phyloP scores from a whole-genome alignment of 441 rosid genomes.

The Populus hybrid region DNA sequence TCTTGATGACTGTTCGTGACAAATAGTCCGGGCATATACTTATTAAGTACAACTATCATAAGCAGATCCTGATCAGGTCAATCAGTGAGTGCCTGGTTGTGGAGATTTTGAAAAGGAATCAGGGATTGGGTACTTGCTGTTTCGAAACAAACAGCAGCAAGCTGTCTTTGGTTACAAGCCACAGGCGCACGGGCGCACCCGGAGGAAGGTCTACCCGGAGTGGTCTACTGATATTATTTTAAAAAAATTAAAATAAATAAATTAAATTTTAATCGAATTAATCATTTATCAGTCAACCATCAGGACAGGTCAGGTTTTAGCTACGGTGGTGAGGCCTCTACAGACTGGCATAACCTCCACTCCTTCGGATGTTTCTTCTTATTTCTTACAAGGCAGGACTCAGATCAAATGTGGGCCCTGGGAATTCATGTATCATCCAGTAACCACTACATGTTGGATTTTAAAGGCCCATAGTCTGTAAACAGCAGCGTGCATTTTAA shows the following conservation, averaged over 20 bases:
- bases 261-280: too few relatives aligned
- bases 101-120: not conserved
- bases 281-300: not conserved
- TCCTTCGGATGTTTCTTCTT: not conserved
- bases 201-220: too few relatives aligned
- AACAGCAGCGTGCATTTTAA: not conserved
- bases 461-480: not conserved
- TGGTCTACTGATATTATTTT: not conserved
- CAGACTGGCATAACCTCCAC: not conserved
- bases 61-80: too few relatives aligned
- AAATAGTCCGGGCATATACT: too few relatives aligned
- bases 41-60: too few relatives aligned
- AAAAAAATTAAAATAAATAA: too few relatives aligned
- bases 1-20: not conserved
- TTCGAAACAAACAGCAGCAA: not conserved
- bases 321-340: not conserved
- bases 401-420: not conserved
- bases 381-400: not conserved
- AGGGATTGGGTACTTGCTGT: not conserved
- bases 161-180: not conserved
- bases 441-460: not conserved
- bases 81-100: not conserved
- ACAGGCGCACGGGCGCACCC: not conserved
- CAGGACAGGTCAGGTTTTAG: not conserved
- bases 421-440: not conserved